These are phyloP conservation scores for Metschnikowia santaceciliae DNA, from an alignment of 805 yeast species.

Conservation along the genomic window DNA sequence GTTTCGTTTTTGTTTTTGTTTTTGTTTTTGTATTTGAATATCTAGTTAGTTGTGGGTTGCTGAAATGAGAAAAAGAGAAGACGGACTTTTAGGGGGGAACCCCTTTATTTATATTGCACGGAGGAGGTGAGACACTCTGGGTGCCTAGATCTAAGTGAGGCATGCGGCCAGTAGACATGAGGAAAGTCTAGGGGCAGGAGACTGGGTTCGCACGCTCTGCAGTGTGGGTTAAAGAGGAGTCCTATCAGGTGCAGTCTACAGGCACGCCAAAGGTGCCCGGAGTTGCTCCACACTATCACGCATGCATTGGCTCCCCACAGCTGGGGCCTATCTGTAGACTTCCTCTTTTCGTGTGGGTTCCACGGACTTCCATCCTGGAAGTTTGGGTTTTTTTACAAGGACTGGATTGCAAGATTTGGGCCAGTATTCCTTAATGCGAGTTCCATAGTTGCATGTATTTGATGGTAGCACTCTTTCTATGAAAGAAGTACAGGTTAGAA, in stretches of 20 bases:
- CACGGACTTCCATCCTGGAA: background rate
- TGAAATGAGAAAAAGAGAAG: background rate
- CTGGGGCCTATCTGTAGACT: background rate
- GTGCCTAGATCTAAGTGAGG: background rate
- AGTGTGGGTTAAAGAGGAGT: background rate
- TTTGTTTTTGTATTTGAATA: too few relatives aligned
- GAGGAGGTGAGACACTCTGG: background rate
- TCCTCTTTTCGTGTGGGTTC: background rate
- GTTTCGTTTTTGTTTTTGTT: too few relatives aligned
- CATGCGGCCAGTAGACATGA: background rate
- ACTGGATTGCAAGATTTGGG: background rate
- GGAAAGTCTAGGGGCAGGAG: background rate
- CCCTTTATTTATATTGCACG: background rate
- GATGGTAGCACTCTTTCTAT: too few relatives aligned
- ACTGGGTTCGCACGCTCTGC: background rate
- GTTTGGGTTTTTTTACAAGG: too few relatives aligned
- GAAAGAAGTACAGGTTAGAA: too few relatives aligned
- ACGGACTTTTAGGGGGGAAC: background rate
- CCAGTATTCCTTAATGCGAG: too few relatives aligned
- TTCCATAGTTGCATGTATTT: too few relatives aligned
- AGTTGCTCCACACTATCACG: background rate
- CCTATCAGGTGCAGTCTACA: constrained; percentile 1
- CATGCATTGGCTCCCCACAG: background rate
- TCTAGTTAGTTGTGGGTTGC: too few relatives aligned
- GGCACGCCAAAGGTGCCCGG: background rate